Evolutionary conservation across 768 basidiomycete genomes (phyloP).

Genomic region (Russula virescens): DNA sequence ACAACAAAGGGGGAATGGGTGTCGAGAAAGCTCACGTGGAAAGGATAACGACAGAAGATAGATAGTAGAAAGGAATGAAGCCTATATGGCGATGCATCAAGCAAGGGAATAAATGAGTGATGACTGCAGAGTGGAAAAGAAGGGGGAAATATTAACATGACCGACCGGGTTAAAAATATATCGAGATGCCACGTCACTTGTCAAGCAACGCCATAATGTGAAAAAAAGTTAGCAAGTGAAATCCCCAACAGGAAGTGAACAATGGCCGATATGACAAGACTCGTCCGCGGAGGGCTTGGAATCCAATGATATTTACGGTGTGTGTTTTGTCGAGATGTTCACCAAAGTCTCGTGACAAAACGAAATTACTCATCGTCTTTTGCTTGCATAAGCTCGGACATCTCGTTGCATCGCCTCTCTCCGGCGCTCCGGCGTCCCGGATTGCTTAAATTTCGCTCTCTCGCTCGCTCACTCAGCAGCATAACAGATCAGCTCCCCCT

Average conservation of each 20-base stretch:
- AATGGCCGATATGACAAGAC: too few species aligned
- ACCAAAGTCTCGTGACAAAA: not conserved
- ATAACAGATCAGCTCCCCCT: not conserved
- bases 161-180: too few species aligned
- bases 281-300: too few species aligned
- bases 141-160: not conserved
- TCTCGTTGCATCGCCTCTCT: too few species aligned
- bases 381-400: not conserved
- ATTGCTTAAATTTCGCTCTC: conserved; percentile 8
- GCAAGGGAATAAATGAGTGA: not conserved
- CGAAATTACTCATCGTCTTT: not conserved
- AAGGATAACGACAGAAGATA: not conserved
- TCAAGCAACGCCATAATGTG: too few species aligned
- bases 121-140: not conserved
- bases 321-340: too few species aligned
- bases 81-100: not conserved
- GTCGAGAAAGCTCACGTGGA: not conserved
- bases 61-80: not conserved
- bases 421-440: not conserved
- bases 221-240: too few species aligned
- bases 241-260: too few species aligned
- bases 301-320: too few species aligned
- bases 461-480: not conserved
- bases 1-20: not conserved
- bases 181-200: too few species aligned